phyloP scores from a whole-genome alignment of 768 basidiomycete genomes.

The Boletus sp. region DNA sequence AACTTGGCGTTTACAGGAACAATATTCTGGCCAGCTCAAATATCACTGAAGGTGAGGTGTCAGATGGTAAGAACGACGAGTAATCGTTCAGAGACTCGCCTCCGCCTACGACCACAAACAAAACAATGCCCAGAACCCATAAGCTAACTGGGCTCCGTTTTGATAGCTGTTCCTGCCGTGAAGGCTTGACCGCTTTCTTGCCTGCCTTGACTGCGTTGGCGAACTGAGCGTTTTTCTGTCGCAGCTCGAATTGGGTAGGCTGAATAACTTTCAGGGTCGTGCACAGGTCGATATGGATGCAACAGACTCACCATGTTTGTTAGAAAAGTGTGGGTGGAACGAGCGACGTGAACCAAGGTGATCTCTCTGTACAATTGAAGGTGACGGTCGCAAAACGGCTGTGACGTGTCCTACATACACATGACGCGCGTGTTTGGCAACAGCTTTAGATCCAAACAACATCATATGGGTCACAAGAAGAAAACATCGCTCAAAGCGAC shows the following conservation, averaged over 20 bases:
- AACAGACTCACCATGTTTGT: constrained; percentile 31
- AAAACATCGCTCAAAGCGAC: constrained; percentile 58
- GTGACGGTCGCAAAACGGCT: background rate
- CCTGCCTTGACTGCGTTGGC: constrained; percentile 67
- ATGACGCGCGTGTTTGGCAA: constrained; percentile 25
- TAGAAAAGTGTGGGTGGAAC: constrained; percentile 10
- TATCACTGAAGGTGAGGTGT: constrained; percentile 46
- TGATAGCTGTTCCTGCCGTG: constrained; percentile 64
- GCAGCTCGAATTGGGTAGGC: constrained; percentile 83
- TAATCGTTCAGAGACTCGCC: constrained; percentile 43
- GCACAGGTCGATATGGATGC: background rate
- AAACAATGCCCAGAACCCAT: constrained; percentile 68
- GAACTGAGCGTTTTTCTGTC: constrained; percentile 78
- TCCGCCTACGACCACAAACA: constrained; percentile 80
- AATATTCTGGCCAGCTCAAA: constrained; percentile 68
- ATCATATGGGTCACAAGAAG: constrained; percentile 44
- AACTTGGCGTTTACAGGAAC: constrained; percentile 49
- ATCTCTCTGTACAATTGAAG: background rate
- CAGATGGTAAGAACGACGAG: background rate
- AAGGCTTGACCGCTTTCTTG: constrained; percentile 71
- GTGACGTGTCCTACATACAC: constrained; percentile 15
- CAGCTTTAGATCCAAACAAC: constrained; percentile 31
- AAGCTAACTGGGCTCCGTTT: constrained; percentile 74
- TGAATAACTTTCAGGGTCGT: constrained; percentile 23
- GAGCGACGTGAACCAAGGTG: constrained; percentile 26